Conservation (phyloP, 192 early-diverging fungal genomes). For the Backusella psychrophila region DNA sequence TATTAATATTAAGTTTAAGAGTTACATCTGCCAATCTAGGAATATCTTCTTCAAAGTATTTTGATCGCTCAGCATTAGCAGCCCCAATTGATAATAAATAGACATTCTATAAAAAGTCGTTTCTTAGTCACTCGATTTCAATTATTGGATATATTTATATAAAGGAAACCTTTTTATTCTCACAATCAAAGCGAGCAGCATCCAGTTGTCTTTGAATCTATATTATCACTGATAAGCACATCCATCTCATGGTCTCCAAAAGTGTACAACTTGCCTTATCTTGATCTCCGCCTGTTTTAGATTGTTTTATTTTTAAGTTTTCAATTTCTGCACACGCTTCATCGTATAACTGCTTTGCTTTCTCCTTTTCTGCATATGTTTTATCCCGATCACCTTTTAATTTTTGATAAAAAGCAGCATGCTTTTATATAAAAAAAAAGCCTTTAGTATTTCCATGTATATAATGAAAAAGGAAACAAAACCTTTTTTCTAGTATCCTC, state of each 20-base stretch:
- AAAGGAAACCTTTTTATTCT: conserved; percentile 55
- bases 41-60: conserved; percentile 62
- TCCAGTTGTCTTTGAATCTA: conserved; percentile 39
- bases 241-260: background rate
- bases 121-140: background rate
- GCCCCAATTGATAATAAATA: conserved; percentile 62
- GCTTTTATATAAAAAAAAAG: conserved; percentile 38
- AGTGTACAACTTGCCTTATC: conserved; percentile 35
- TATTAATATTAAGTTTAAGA: background rate
- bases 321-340: conserved; percentile 64
- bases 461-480: background rate
- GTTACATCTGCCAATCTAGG: conserved; percentile 58
- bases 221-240: background rate
- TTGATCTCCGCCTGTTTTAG: conserved; percentile 56
- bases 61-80: conserved; percentile 60
- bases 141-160: background rate
- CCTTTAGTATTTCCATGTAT: background rate
- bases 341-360: conserved; percentile 62
- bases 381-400: conserved; percentile 59
- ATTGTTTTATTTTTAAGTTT: conserved; percentile 51
- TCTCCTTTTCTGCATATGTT: conserved; percentile 59
- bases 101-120: conserved; percentile 47
- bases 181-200: conserved; percentile 66
- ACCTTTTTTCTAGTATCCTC: conserved; percentile 76
- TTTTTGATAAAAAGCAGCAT: conserved; percentile 61